These are phyloP conservation scores for Saxophila tyrrhenica DNA, from an alignment of 495 filamentous ascomycete species.

Conservation along the genomic window DNA sequence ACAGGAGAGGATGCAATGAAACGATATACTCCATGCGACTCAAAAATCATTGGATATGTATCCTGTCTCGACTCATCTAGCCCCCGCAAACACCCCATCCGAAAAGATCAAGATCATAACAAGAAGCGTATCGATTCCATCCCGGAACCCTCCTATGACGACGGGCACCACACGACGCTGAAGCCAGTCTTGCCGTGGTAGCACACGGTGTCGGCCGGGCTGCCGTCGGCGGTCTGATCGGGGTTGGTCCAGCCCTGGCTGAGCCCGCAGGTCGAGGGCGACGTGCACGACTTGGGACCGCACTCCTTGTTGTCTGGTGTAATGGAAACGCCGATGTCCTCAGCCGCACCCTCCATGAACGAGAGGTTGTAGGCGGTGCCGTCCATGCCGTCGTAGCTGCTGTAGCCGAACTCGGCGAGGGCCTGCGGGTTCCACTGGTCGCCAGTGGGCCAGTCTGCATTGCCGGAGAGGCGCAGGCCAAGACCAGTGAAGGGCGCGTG, in stretches of 20 bases:
- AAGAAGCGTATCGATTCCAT: background rate
- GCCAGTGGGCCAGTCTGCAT: constrained; percentile 5
- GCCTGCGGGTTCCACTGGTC: constrained; percentile 6
- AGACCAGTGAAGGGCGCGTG: constrained; percentile 2
- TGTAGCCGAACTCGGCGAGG: constrained; percentile 14
- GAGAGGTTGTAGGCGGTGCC: constrained; percentile 12
- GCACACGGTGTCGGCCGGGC: constrained; percentile 11
- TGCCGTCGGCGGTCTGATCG: constrained; percentile 4
- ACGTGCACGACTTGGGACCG: background rate
- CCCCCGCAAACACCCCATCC: background rate
- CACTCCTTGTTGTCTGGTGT: background rate
- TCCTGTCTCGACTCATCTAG: background rate
- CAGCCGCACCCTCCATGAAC: constrained; percentile 7
- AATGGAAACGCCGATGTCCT: constrained; percentile 4
- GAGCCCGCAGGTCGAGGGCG: background rate
- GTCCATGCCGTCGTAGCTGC: constrained; percentile 2
- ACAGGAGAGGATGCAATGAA: no score
- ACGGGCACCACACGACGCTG: constrained; percentile 13
- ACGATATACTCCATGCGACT: no score
- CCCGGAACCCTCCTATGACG: background rate
- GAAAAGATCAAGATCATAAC: background rate
- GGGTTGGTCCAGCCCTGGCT: constrained; percentile 4
- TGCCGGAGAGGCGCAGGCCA: constrained; percentile 14
- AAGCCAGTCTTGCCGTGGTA: constrained; percentile 8
- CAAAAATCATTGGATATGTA: background rate